Evolutionary conservation across 805 yeast genomes (phyloP).

Genomic region (Saturnispora kantuleensis): DNA sequence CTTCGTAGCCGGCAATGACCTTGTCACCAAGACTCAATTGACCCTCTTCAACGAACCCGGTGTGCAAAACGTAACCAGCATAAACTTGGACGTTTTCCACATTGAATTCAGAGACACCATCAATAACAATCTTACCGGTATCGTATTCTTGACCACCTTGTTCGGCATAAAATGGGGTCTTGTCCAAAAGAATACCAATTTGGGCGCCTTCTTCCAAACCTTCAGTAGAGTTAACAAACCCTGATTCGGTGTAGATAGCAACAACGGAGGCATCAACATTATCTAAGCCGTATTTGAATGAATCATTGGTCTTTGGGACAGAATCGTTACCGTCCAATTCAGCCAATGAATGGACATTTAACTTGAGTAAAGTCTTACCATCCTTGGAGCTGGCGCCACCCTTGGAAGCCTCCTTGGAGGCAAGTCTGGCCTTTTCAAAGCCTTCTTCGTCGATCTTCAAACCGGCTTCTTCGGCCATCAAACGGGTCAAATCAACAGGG

Average conservation of each 20-base stretch:
- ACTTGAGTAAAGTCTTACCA: constrained; percentile 55
- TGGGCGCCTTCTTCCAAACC: constrained; percentile 35
- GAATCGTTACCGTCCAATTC: constrained; percentile 48
- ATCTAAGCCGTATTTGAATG: constrained; percentile 62
- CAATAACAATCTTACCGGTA: constrained; percentile 85
- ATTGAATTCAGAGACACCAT: constrained; percentile 76
- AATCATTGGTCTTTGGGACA: constrained; percentile 77
- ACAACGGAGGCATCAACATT: constrained; percentile 61
- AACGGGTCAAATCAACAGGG: constrained; percentile 95
- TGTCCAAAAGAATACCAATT: constrained; percentile 75
- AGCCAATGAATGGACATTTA: constrained; percentile 86
- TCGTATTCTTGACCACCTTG: constrained; percentile 99
- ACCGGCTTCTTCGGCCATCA: constrained; percentile 98
- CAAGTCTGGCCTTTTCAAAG: constrained; percentile 82
- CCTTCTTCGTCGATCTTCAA: constrained; percentile 86
- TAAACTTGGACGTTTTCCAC: constrained; percentile 88
- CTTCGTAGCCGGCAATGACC: constrained; percentile 83
- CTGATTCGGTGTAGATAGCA: constrained; percentile 62
- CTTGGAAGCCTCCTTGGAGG: constrained; percentile 90
- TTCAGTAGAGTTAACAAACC: constrained; percentile 44
- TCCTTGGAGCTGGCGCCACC: constrained; percentile 51
- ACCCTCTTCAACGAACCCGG: constrained; percentile 81
- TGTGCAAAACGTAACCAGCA: constrained; percentile 93
- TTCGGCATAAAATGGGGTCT: constrained; percentile 94
- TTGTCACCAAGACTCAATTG: constrained; percentile 52